Base-by-base conservation (phyloP, 176 grass and related monocot species). In the Triticum monococcum region DNA sequence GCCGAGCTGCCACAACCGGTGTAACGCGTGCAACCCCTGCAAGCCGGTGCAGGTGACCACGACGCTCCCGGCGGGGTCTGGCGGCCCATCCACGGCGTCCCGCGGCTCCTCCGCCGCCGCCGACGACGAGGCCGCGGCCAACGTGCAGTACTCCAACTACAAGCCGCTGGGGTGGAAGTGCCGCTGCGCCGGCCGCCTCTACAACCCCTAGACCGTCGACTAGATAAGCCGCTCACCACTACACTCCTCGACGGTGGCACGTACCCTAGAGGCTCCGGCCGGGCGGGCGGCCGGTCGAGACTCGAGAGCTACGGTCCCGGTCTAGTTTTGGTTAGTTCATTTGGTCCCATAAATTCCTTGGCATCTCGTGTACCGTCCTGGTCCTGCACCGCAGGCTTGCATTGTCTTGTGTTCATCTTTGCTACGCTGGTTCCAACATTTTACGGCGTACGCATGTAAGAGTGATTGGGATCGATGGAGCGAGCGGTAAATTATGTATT, bases 111-210 rank as follows among this genome's bases (percentile, higher is more conserved):
- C n/a, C 12, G 4, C 18, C 68, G 18, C 2, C 65, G 31, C 17
- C 33, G 37, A 64, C 14, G 64, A 68, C 59, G 24, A 85, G 26
- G 50, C 25, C 43, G 23, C 78, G 77, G 81, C 79, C 62, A 88
- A 88, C 78, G 70, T 60, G 22, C 88, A 86, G 85, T 89, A 89
- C 92, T 89, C 97, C 83, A 96, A 99, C 86, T 99, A 99, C 94
- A 99, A 96, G 79, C 97, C 97, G 68, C 24, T 99, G 20, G 94
- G 93, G 31, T 99, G 97, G 97, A 99, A 94, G 88, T 99, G 94
- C 92, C 79, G 89, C 75, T 99, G 97, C 77, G 79, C 81, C 37
- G 76, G 91, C 71, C 90, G 79, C 70, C 88, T 99, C 23, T 99
- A 89, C 90, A 87, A 96, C 65, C 94, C 97, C 50, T 99, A 89